phyloP scores from a whole-genome alignment of 2,329 filamentous ascomycete genomes.

The Colletotrichum sp. region DNA sequence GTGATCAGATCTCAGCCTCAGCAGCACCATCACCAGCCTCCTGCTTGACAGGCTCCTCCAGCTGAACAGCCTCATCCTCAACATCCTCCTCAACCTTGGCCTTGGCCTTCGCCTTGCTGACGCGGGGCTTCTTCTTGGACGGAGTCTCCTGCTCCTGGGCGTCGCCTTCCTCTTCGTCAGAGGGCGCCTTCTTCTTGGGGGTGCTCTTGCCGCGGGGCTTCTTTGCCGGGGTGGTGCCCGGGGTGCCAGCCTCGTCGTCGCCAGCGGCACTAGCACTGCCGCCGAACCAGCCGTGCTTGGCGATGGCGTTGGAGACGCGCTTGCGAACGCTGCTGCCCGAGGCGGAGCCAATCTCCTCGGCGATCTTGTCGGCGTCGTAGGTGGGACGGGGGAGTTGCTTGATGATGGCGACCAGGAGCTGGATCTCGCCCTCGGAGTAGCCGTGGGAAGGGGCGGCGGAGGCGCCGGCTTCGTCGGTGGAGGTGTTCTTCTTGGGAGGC shows the following conservation, averaged over 20 bases:
- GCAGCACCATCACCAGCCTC: background rate
- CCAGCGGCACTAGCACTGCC: background rate
- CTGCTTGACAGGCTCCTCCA: background rate
- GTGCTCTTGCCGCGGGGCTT: background rate
- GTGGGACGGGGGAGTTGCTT: background rate
- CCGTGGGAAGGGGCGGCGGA: background rate
- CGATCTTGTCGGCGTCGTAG: background rate
- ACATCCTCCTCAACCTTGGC: background rate
- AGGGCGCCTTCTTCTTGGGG: slow-evolving; percentile 11
- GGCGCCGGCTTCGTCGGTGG: background rate
- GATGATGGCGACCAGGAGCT: background rate
- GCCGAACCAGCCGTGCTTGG: background rate
- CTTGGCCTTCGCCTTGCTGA: background rate
- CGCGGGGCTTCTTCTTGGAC: slow-evolving; percentile 6
- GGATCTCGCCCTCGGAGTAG: slow-evolving; percentile 1
- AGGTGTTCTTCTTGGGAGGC: slow-evolving; percentile 7
- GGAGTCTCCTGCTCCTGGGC: background rate
- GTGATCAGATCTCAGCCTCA: background rate
- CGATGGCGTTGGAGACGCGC: background rate
- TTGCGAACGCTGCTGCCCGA: background rate
- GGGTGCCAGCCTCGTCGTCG: background rate
- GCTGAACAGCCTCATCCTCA: background rate
- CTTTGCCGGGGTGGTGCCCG: background rate
- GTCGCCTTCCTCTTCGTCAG: background rate
- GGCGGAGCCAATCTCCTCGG: background rate